Evolutionary conservation across 179 eudicot species (phyloP), one percentile per base, ranked within the genome.

Genomic region (Camellia oleifera): DNA sequence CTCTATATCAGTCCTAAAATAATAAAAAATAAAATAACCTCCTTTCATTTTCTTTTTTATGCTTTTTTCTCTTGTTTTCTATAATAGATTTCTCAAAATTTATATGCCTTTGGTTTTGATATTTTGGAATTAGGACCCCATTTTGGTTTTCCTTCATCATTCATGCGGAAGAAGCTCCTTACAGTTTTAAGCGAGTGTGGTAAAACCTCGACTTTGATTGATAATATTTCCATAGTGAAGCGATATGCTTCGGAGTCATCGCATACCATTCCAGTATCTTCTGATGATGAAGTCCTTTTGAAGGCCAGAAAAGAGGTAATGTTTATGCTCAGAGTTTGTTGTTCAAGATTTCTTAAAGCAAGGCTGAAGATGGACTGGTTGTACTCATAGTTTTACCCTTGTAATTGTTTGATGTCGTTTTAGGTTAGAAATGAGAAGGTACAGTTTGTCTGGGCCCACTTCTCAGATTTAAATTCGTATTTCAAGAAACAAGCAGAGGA

Each of bases 231-330:
- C 68, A 82, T 92, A 57, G 92, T 94, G 87, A 96, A 90, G 89
- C 89, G 97, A 77, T 90, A 90, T 82, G 94, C 97, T 82, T 89
- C 96, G 79, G 99, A 91, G 78, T 83, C 89, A 76, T 91, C 97
- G 72, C 83, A 94, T 87, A 86, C 94, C 52, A 87, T 96, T 76
- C 99, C 99, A 13, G 93, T 94, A 68, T 86, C 87, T 77, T 89
- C 96, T 7, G 99, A 96, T 75, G 97, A 94, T 50, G 97, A 89
- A 81, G 99, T 96, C 77, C 94, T 91, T 74, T 80, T 84, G 63
- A 96, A 85, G 89, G 88, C 92, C 71, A 82, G 68, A 61, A 96
- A 94, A 85, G 99, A 96, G 99, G 99, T 96, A 84, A 11, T 32
- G 52, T 74, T 40, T 15, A 32, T 32, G 40, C 40, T 7, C 46